Evolutionary conservation across 306 rosid species (phyloP), one percentile per base, ranked within the genome.

Genomic region (Cucumis melo): DNA sequence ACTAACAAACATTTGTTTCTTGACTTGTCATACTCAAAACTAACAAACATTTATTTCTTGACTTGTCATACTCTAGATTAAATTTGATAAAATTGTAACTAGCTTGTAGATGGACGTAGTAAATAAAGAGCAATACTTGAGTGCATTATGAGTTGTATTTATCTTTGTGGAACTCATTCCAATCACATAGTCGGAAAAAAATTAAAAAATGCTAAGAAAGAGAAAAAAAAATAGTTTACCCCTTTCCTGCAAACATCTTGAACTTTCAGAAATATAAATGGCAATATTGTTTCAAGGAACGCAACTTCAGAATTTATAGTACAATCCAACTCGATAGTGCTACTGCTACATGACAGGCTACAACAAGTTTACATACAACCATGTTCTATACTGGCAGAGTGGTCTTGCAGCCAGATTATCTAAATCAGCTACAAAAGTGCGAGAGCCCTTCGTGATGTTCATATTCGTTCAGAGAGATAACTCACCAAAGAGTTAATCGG

Each of bases 381-480:
- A 55, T 24, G 13, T 55, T 64, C 64, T 53, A 66, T 20, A 63
- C 29, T 83, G 91, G 88, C 88, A 83, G 87, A 86, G 91, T 12
- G 85, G 94, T 82, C 87, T 84, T 84, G 87, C 55, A 34, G 67
- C 87, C 83, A 53, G 67, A 64, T 62, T 39, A 36, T 44, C 48
- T 11, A 7, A 51, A 44, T 19, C 23, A 53, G 70, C 56, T 77
- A 59, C 66, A 59, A 21, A 39, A 41, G 44, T 6, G 54, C 0
- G 50, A 64, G 44, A 48, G 50, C 65, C 53, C 63, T 23, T 23
- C 53, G 41, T 20, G 36, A n/a, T 17, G 44, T 8, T 83, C 81
- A 91, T 21, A 93, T 82, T 79, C 91, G 87, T 78, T 87, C 88
- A 13, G 88, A 79, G 32, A 91, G 84, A 77, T 79, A 91, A 79